Evolutionary conservation across 1,139 yeast genomes (phyloP).

Genomic region (Geotrichum europaeum): DNA sequence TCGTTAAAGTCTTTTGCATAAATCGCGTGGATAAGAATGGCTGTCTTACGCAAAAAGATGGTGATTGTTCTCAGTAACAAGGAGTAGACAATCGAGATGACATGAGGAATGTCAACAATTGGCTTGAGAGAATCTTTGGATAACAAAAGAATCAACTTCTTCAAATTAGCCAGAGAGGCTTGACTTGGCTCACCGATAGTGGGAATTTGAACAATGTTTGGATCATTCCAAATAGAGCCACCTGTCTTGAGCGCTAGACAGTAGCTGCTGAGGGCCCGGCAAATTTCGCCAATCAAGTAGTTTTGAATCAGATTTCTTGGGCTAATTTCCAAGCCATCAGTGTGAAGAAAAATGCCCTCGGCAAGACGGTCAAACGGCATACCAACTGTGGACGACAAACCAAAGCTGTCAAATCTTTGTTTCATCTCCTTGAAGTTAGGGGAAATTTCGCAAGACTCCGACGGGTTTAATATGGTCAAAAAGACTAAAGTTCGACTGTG

Average conservation of each 20-base stretch:
- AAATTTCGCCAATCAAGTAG: slow-evolving; percentile 6
- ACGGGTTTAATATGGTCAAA: not conserved
- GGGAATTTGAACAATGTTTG: not conserved
- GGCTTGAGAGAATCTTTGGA: not conserved
- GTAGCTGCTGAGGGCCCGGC: not conserved
- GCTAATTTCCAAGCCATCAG: not conserved
- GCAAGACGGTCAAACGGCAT: not conserved
- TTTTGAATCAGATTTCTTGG: not conserved
- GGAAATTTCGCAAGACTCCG: not conserved
- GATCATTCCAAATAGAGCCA: not conserved
- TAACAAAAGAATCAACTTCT: not conserved
- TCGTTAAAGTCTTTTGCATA: slow-evolving; percentile 30
- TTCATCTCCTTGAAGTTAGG: not conserved
- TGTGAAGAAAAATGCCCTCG: not conserved
- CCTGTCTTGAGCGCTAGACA: not conserved
- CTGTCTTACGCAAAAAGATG: slow-evolving; percentile 62
- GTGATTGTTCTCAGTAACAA: slow-evolving; percentile 52
- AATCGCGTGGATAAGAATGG: slow-evolving; percentile 50
- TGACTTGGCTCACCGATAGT: not conserved
- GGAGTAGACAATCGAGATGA: slow-evolving; percentile 38
- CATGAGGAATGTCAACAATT: not conserved
- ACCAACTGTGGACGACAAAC: not conserved
- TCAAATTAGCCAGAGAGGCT: not conserved
- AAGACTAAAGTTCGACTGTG: not conserved
- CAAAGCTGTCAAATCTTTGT: not conserved